Conservation (phyloP, 2,329 filamentous ascomycete species). For the Zopfia rhizophila region DNA sequence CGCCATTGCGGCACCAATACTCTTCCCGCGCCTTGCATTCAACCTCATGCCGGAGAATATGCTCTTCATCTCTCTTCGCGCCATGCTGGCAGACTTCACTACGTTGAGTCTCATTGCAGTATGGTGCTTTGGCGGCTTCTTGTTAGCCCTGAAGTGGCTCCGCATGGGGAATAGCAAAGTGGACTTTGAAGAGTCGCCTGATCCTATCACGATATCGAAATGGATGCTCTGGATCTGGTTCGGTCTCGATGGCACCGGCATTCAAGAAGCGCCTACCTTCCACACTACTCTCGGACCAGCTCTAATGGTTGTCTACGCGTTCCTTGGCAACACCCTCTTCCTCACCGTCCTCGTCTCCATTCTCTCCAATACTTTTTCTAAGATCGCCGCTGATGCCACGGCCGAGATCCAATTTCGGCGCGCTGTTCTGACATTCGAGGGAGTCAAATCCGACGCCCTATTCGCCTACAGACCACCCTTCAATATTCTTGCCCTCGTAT, state of each 20-base stretch:
- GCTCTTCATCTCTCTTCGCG: conserved; percentile 80
- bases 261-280: conserved; percentile 71
- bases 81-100: conserved; percentile 90
- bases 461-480: conserved; percentile 87
- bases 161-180: conserved; percentile 55
- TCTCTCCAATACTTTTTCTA: conserved; percentile 84
- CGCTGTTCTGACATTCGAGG: conserved; percentile 84
- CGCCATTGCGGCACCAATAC: conserved; percentile 80
- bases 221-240: conserved; percentile 98
- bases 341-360: conserved; percentile 90
- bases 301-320: conserved; percentile 85
- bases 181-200: conserved; percentile 56
- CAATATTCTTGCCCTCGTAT: conserved; percentile 79
- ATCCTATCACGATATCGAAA: conserved; percentile 77
- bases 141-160: conserved; percentile 83
- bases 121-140: conserved; percentile 87
- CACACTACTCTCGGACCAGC: conserved; percentile 82
- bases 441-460: conserved; percentile 84
- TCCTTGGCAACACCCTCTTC: conserved; percentile 87
- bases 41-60: conserved; percentile 86
- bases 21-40: conserved; percentile 83
- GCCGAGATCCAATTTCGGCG: conserved; percentile 87
- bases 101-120: conserved; percentile 77
- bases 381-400: conserved; percentile 78
- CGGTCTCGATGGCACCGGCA: conserved; percentile 76